Conservation (phyloP, 257 asterid species). For the Capsicum baccatum region DNA sequence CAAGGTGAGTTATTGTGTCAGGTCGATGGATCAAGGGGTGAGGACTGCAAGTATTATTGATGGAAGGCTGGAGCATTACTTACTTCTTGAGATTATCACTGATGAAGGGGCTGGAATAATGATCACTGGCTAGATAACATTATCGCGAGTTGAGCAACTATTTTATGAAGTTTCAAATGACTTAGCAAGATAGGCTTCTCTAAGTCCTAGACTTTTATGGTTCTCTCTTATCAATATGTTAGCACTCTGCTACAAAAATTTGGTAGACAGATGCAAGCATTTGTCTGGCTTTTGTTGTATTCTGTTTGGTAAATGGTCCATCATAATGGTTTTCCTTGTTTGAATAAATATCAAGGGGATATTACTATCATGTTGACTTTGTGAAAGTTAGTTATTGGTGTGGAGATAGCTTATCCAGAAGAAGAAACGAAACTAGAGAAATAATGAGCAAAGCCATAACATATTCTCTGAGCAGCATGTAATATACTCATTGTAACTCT, state of each 20-base stretch:
- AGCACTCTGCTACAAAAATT: conserved; percentile 18
- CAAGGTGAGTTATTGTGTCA: conserved; percentile 73
- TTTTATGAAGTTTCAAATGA: background rate
- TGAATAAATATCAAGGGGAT: conserved; percentile 9
- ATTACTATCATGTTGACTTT: background rate
- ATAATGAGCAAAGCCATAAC: background rate
- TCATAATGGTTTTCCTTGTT: conserved; percentile 13
- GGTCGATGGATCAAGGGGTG: conserved; percentile 85
- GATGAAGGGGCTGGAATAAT: conserved; percentile 84
- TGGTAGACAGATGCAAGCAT: conserved; percentile 11
- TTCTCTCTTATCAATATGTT: background rate
- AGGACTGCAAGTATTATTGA: conserved; percentile 77
- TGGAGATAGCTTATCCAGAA: background rate
- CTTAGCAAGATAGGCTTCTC: background rate
- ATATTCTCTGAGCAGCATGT: too few relatives aligned
- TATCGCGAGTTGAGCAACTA: background rate
- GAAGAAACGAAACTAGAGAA: background rate
- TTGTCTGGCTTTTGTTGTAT: conserved; percentile 19
- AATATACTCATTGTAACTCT: too few relatives aligned
- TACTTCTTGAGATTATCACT: conserved; percentile 81
- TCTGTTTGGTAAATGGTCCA: conserved; percentile 17
- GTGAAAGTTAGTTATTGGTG: background rate
- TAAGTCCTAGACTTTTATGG: conserved; percentile 11
- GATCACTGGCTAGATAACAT: conserved; percentile 59
- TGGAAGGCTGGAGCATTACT: conserved; percentile 74